A percentile compares a stretch with the other conserved stretches of the same genome.
These are phyloP conservation scores for Paraphaeosphaeria sporulosa DNA, from an alignment of 2,329 filamentous ascomycete species.

Conservation along the genomic window DNA sequence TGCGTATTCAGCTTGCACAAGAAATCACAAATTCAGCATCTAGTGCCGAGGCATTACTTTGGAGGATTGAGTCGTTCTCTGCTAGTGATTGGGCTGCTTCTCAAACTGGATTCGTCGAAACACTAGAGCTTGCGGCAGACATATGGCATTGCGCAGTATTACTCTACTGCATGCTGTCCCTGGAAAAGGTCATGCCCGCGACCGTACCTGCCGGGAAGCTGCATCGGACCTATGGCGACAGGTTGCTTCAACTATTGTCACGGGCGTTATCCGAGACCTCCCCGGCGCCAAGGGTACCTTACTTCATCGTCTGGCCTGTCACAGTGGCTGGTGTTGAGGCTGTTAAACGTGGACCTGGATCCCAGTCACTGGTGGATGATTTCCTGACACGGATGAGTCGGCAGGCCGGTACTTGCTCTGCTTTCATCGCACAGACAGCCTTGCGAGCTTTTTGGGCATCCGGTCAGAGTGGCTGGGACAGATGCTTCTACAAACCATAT, in stretches of 20 bases:
- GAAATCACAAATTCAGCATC: neutral
- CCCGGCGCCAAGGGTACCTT: neutral
- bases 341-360: neutral
- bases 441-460: slow-evolving; percentile 5
- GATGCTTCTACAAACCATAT: neutral
- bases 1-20: neutral
- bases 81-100: neutral
- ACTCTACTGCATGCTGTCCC: slow-evolving; percentile 1
- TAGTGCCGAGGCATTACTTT: neutral
- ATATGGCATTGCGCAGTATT: slow-evolving; percentile 2
- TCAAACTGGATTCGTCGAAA: neutral
- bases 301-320: slow-evolving; percentile 6
- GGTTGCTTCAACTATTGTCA: neutral
- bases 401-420: neutral
- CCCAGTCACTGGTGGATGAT: slow-evolving; percentile 2
- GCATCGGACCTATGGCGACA: neutral
- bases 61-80: neutral
- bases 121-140: neutral
- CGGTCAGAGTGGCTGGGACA: neutral
- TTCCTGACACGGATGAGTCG: slow-evolving; percentile 3
- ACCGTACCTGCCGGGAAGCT: neutral
- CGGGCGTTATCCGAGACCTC: neutral
- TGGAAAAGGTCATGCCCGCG: neutral
- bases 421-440: neutral
- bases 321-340: slow-evolving; percentile 2